Base-by-base conservation (phyloP, 2,329 filamentous ascomycete species). In the Trichoderma simmonsii region DNA sequence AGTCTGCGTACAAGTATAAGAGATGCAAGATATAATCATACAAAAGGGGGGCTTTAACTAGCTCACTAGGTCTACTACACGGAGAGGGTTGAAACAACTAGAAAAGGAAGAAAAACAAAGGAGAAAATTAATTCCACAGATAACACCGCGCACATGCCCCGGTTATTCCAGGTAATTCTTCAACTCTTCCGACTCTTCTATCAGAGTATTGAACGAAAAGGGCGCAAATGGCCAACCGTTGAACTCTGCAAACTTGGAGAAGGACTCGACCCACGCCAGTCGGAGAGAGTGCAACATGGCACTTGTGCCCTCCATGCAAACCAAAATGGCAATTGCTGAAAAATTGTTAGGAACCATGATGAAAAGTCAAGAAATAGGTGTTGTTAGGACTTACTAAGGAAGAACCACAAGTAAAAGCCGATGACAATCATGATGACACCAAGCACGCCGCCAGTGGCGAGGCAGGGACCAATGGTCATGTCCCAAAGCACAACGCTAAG, bases 161-260 rank as follows among this genome's bases (percentile, higher is more conserved):
- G n/a, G 24, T 77, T 71, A 88, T 74, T 85, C 85, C 78, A 88
- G 76, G 77, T 86, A 89, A 74, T 88, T 86, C 77, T 85, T 87
- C 76, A 88, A 79, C 71, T 88, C 85, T 74, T 90, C 88, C 73
- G 96, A 93, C 81, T 97, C 94, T 82, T 97, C 95, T 76, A 98
- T 83, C 80, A 97, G 84, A 43, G 89, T 86, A 83, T 91, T 90
- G 82, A 98, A 98, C 74, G 92, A 96, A 81, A 98, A 97, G 5
- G 95, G 95, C 79, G 91, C 87, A 82, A 98, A 98, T 2, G 94
- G 87, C 82, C 94, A 90, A 69, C 95, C 95, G 73, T 93, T 92
- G 78, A 96, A 96, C 80, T 97, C 91, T 82, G 97, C 97, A 86
- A 97, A 95, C 86, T 97, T 97, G 84, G 93, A 97, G 90, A 98